These are phyloP conservation scores for Lyophyllum atratum DNA, from an alignment of 768 basidiomycete genomes.

Conservation along the genomic window DNA sequence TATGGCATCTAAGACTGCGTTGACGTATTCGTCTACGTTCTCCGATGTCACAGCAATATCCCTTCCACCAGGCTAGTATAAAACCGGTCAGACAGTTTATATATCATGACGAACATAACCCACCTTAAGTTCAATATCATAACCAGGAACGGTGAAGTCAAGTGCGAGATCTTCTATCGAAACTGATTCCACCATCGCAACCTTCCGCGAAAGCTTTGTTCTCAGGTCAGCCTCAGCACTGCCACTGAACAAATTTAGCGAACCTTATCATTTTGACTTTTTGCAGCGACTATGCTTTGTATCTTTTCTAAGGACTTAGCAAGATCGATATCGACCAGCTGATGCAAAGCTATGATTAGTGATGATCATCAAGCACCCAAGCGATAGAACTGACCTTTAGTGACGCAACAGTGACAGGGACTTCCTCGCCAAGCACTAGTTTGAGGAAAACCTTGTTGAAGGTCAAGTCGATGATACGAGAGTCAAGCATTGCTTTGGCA, in stretches of 20 bases:
- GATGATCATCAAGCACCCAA: background rate
- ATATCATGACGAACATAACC: slow-evolving; percentile 21
- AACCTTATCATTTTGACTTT: slow-evolving; percentile 59
- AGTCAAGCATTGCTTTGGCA: slow-evolving; percentile 96
- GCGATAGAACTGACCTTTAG: slow-evolving; percentile 59
- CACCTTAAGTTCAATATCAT: slow-evolving; percentile 89
- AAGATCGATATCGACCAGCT: slow-evolving; percentile 85
- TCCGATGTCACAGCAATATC: slow-evolving; percentile 80
- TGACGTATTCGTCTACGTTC: slow-evolving; percentile 89
- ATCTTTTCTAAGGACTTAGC: slow-evolving; percentile 86
- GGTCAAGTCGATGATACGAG: slow-evolving; percentile 93
- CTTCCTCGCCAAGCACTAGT: slow-evolving; percentile 82
- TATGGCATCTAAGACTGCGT: slow-evolving; percentile 85
- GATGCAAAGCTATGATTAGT: slow-evolving; percentile 9
- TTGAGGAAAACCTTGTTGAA: slow-evolving; percentile 96
- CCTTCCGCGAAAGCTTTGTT: slow-evolving; percentile 52
- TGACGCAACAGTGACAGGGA: slow-evolving; percentile 81
- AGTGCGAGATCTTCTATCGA: slow-evolving; percentile 86
- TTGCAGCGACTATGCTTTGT: slow-evolving; percentile 60
- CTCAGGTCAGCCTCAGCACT: background rate
- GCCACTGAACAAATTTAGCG: slow-evolving; percentile 1
- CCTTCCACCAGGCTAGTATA: slow-evolving; percentile 69
- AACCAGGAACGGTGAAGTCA: slow-evolving; percentile 97
- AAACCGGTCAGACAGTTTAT: background rate
- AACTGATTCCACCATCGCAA: slow-evolving; percentile 59